Base-by-base conservation (phyloP, 192 early-diverging fungal species). In the Lunasporangiospora selenospora region DNA sequence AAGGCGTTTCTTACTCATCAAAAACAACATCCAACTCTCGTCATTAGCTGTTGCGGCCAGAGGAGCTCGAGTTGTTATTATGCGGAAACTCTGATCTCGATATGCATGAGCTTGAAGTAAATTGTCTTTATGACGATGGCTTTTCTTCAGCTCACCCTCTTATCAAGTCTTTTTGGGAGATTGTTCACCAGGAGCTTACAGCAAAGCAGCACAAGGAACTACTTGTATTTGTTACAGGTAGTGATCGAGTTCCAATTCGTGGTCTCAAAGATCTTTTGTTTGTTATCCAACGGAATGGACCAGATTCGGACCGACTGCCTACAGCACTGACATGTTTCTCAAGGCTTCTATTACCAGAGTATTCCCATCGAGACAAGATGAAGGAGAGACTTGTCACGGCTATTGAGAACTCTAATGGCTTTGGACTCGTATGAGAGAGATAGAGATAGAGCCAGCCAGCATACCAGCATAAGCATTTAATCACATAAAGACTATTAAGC, bases 231-330 rank as follows among this genome's bases (percentile, higher is more conserved):
- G 96, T 98, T 3, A 98, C 95, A 6, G 93, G 95, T 4, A 88
- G 87, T 29, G 93, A 96, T 59, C 86, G 92, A n/a, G 78, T 96
- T 4, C 96, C 96, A 8, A 66, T 96, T 34, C 87, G 88, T 41
- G 95, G 96, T 1, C 82, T 93, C 36, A 80, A 84, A 24, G 79
- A 83, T 24, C 71, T 98, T 27, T 87, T 89, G 21, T 98, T 98
- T 91, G 92, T 95, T 33, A 85, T 98, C 13, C 96, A 98, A 69
- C 77, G 95, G n/a, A 96, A 98, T 60, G 96, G 96, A 12, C 93
- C 94, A 0, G 95, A 98, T 62, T 87, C 85, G 21, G 88, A 95
- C 36, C 63, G 85, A n/a, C 53, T 98, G 53, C 95, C 95, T 7
- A 92, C 95, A 1, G 90, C 93, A 8, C 69, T 94, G 65, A 98